Conservation (phyloP, 2,329 filamentous ascomycete species). For the Sphaceloma murrayae region DNA sequence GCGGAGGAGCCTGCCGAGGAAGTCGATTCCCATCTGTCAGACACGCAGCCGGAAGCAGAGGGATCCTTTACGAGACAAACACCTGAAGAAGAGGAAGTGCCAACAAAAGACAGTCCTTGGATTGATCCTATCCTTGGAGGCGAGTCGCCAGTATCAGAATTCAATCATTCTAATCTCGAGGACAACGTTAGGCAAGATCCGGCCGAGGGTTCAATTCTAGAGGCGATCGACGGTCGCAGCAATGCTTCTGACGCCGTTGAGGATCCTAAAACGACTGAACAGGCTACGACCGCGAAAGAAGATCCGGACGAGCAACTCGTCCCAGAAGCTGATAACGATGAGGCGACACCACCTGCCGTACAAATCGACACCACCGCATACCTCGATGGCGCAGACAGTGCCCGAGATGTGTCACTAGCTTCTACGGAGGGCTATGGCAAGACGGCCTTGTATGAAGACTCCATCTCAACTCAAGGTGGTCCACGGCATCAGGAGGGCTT, state of each 20-base stretch:
- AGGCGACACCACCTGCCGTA: not conserved
- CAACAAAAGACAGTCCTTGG: not conserved
- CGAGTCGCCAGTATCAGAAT: not conserved
- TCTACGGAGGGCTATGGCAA: slow-evolving; percentile 1
- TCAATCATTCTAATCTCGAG: no score
- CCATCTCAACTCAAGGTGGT: not conserved
- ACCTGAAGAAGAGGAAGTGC: not conserved
- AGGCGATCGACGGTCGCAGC: no score
- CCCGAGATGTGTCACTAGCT: slow-evolving; percentile 3
- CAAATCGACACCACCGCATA: not conserved
- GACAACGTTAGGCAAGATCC: no score
- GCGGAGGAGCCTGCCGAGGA: no score
- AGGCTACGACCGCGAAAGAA: not conserved
- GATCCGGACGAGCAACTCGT: not conserved
- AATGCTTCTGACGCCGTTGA: no score
- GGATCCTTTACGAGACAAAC: no score
- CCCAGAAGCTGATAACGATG: not conserved
- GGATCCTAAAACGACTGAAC: not conserved
- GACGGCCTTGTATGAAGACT: slow-evolving; percentile 10
- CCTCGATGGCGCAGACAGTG: not conserved
- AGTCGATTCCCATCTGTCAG: no score
- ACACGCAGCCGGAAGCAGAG: no score
- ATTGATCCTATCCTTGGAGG: slow-evolving; percentile 4
- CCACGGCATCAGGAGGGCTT: not conserved
- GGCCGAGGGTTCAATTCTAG: no score